These are phyloP conservation scores for Teunomyces lycoperdinae DNA, from an alignment of 805 yeast species.

Conservation along the genomic window DNA sequence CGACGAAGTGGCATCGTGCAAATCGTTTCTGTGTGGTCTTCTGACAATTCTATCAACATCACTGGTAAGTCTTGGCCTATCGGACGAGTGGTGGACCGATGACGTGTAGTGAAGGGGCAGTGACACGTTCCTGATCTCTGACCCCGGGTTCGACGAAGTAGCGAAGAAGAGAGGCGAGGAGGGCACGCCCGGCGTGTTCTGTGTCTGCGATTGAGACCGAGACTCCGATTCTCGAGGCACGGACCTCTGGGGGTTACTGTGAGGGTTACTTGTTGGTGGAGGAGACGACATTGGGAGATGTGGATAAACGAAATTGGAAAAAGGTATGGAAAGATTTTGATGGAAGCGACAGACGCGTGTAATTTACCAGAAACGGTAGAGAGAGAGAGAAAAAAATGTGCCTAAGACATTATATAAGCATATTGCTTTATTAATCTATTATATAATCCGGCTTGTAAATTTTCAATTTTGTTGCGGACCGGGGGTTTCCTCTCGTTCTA, in stretches of 20 bases:
- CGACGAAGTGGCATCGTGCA: conserved; percentile 68
- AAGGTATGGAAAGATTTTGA: background rate
- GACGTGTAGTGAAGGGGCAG: conserved; percentile 53
- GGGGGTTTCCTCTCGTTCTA: too few relatives aligned
- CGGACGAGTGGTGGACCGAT: conserved; percentile 36
- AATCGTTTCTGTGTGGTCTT: conserved; percentile 71
- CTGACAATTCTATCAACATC: conserved; percentile 44
- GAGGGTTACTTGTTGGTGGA: conserved; percentile 36
- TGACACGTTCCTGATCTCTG: conserved; percentile 40
- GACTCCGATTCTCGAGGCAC: conserved; percentile 33
- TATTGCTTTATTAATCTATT: too few relatives aligned
- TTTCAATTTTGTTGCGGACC: too few relatives aligned
- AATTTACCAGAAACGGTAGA: conserved; percentile 5
- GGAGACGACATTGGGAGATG: conserved; percentile 11
- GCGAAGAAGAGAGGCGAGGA: conserved; percentile 58
- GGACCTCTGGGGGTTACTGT: conserved; percentile 22
- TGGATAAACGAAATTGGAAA: conserved; percentile 1
- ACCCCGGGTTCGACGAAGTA: conserved; percentile 41
- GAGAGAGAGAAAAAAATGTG: background rate
- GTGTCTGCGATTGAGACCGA: conserved; percentile 36
- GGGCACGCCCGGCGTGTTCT: conserved; percentile 40
- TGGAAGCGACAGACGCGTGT: conserved; percentile 20
- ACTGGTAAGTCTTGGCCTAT: conserved; percentile 33
- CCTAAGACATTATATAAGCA: background rate
- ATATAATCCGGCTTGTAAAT: too few relatives aligned